phyloP scores from a whole-genome alignment of 1,139 yeast genomes.

The Debaryomyces nepalensis region DNA sequence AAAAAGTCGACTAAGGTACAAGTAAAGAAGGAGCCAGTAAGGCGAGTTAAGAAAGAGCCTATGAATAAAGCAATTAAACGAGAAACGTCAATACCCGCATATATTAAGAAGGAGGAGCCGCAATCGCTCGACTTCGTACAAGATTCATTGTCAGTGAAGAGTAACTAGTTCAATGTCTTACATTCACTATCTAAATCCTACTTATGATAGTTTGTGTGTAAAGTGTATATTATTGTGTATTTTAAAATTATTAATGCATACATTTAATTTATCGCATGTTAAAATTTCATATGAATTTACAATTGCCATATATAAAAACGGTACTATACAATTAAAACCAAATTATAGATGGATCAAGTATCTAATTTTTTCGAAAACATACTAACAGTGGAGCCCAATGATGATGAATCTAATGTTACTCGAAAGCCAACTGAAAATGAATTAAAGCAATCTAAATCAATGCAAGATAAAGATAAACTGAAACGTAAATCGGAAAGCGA shows the following conservation, averaged over 20 bases:
- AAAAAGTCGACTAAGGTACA: constrained; percentile 14
- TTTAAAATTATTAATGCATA: constrained; percentile 9
- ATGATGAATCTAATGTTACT: background rate
- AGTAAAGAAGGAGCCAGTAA: constrained; percentile 18
- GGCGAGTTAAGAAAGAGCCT: constrained; percentile 15
- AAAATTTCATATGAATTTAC: background rate
- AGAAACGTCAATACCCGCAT: constrained; percentile 8
- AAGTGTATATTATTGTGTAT: constrained; percentile 8
- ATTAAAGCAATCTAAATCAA: background rate
- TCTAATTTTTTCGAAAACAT: constrained; percentile 35
- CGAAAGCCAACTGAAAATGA: background rate
- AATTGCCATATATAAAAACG: background rate
- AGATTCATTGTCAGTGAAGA: background rate
- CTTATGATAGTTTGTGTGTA: constrained; percentile 5
- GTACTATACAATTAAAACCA: background rate
- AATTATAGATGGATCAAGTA: constrained; percentile 32
- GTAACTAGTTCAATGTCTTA: background rate
- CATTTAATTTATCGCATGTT: constrained; percentile 8
- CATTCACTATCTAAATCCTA: background rate
- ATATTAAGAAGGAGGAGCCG: constrained; percentile 10
- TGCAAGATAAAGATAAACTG: constrained; percentile 4
- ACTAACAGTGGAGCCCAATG: constrained; percentile 26
- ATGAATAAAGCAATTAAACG: constrained; percentile 6
- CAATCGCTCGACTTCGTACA: background rate
- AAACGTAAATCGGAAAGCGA: constrained; percentile 5